Evolutionary conservation across 2,329 filamentous ascomycete species (phyloP).

Genomic region (Cytospora piceicola): DNA sequence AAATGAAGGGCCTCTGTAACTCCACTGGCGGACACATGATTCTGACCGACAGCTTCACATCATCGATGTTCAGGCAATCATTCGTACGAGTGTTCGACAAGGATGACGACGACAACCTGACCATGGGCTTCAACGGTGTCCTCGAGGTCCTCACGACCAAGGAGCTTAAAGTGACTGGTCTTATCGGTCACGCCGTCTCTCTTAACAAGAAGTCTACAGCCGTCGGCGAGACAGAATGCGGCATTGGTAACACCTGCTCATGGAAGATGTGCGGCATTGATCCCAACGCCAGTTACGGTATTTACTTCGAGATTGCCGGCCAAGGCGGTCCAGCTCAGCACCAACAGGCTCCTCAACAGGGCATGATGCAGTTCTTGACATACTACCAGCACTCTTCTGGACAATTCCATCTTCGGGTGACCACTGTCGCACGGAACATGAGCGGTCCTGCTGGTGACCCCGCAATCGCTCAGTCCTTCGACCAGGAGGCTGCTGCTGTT

Average conservation of each 20-base stretch:
- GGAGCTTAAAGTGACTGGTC: conserved; percentile 94
- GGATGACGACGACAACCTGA: conserved; percentile 87
- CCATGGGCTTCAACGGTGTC: conserved; percentile 98
- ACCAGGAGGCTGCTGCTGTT: conserved; percentile 95
- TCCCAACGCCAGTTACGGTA: conserved; percentile 87
- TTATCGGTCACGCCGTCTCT: conserved; percentile 95
- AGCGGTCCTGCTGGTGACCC: conserved; percentile 94
- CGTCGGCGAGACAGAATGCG: conserved; percentile 96
- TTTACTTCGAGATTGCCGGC: conserved; percentile 97
- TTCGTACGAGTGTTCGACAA: conserved; percentile 98
- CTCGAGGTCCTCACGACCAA: conserved; percentile 96
- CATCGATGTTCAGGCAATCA: conserved; percentile 99
- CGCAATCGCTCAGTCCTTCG: conserved; percentile 93
- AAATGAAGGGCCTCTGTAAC: conserved; percentile 98
- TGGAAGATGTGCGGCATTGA: conserved; percentile 99
- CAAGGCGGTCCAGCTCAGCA: conserved; percentile 86
- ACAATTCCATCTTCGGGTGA: conserved; percentile 94
- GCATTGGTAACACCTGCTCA: conserved; percentile 96
- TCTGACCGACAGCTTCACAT: conserved; percentile 95
- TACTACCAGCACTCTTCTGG: conserved; percentile 98
- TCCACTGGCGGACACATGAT: conserved; percentile 98
- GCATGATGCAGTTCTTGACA: conserved; percentile 96
- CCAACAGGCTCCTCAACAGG: conserved; percentile 85
- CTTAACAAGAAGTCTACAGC: conserved; percentile 98
- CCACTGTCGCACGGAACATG: conserved; percentile 87